Evolutionary conservation across 2,329 filamentous ascomycete species (phyloP), one percentile per base, ranked within the genome.

Genomic region (Salinomyces thailandicus): DNA sequence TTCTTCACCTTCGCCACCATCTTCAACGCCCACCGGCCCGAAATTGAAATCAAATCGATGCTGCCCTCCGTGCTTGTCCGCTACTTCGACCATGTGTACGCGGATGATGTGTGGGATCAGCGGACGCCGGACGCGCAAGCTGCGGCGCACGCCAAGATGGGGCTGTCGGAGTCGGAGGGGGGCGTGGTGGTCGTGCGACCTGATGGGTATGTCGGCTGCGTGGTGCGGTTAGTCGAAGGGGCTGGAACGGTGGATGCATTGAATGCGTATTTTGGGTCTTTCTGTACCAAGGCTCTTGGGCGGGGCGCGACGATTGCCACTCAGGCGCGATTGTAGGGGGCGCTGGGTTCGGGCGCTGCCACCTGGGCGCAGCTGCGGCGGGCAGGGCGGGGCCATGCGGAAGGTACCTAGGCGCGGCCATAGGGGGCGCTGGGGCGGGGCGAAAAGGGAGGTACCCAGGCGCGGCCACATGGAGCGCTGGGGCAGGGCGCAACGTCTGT

Each of bases 61-160:
- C 69, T 89, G 2, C 87, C 87, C 0, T 66, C 69, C 14, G 53
- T 82, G 2, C 68, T 95, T 38, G 76, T 73, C 4, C 71, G 83
- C 37, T 94, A 94, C 59, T 70, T 77, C 33, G 79, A 86, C 50
- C 81, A 91, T 51, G 69, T 94, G 22, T 94, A 93, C 52, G 82
- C 85, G 1, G 87, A 94, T 51, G 85, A 94, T 59, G 69, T 81
- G 32, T 79, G 75, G 65, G 83, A 91, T 55, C 67, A 72, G 29
- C 69, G 75, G 5, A 79, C 85, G 1, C 77, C 81, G 0, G 67
- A 79, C 14, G 79, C 82, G 1, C 70, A 69, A 48, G 85, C 80
- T 4, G 71, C 83, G 2, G 85, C 85, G 4, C 87, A 95, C 60
- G 78, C 79, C 28, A 94, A 93, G 70, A 81, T 93, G 70, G 87